phyloP scores from a whole-genome alignment of 225 moss, liverwort and hornwort species.

The Physcomitrium patens region DNA sequence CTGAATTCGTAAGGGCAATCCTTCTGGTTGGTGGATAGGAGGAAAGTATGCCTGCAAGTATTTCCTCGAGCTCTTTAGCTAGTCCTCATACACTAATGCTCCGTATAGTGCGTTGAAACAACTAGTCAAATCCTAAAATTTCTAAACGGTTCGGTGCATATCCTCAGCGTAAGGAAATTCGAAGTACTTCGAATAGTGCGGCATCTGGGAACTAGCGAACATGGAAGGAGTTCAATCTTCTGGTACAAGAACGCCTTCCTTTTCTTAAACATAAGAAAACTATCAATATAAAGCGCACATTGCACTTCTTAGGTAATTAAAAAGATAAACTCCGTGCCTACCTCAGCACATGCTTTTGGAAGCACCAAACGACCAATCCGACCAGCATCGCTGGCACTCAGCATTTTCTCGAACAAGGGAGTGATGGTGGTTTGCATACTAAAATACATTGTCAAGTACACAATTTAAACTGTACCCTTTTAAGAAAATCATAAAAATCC shows the following conservation, averaged over 20 bases:
- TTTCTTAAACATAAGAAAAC: slow-evolving; percentile 10
- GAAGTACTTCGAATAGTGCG: no score
- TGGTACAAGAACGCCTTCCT: not conserved
- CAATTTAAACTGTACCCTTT: slow-evolving; percentile 20
- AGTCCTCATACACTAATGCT: not conserved
- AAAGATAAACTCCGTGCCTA: slow-evolving; percentile 29
- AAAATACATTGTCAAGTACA: slow-evolving; percentile 47
- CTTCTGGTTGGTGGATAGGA: slow-evolving; percentile 95
- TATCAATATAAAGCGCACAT: slow-evolving; percentile 21
- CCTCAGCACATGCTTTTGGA: slow-evolving; percentile 99
- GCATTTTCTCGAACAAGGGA: slow-evolving; percentile 98
- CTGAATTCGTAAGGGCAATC: slow-evolving; percentile 91
- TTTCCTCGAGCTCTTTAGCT: slow-evolving; percentile 18
- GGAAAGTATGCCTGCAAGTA: slow-evolving; percentile 92
- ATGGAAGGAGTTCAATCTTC: no score
- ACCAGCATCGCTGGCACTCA: slow-evolving; percentile 99
- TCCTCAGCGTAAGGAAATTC: slow-evolving; percentile 1
- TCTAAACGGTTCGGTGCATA: not conserved
- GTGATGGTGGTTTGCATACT: slow-evolving; percentile 90
- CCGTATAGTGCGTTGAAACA: not conserved
- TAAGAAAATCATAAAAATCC: not conserved
- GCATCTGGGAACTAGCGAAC: no score
- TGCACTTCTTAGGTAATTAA: not conserved
- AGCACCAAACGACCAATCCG: slow-evolving; percentile 98
- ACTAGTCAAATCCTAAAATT: not conserved